Conservation (phyloP, 768 basidiomycete genomes). For the Tremella fuciformis region DNA sequence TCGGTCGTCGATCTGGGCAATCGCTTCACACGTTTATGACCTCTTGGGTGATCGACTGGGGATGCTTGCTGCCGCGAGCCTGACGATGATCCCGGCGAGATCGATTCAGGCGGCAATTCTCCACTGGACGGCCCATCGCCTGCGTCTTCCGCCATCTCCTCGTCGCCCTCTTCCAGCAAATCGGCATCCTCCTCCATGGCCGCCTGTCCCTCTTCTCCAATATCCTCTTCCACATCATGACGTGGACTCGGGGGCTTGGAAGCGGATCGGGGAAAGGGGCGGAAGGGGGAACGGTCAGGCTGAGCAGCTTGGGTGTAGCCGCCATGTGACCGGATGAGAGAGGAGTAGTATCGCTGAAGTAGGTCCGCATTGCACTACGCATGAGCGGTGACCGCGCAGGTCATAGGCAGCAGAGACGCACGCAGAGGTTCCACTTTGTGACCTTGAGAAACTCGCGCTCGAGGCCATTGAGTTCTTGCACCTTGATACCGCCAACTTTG, state of each 20-base stretch:
- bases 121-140: not conserved
- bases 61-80: not conserved
- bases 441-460: conserved; percentile 88
- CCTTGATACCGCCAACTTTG: conserved; percentile 89
- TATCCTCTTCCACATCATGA: conserved; percentile 3
- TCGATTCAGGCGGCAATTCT: too few species aligned
- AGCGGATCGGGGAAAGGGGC: conserved; percentile 35
- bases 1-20: not conserved
- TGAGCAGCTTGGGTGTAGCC: conserved; percentile 43
- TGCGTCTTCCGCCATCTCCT: conserved; percentile 16
- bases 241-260: conserved; percentile 19
- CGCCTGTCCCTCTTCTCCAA: conserved; percentile 1
- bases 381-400: not conserved
- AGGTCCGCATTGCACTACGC: conserved; percentile 83
- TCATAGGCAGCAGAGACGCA: conserved; percentile 54
- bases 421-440: conserved; percentile 93
- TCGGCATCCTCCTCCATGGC: conserved; percentile 16
- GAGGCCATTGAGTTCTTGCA: conserved; percentile 85
- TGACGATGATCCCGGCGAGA: not conserved
- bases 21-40: not conserved
- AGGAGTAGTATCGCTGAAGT: conserved; percentile 90
- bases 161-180: conserved; percentile 16
- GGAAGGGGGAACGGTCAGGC: conserved; percentile 38
- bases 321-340: conserved; percentile 77
- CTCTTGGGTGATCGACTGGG: not conserved